These are phyloP conservation scores for Salicornia ramosissima DNA, from an alignment of 148 eudicot genomes.

Conservation along the genomic window DNA sequence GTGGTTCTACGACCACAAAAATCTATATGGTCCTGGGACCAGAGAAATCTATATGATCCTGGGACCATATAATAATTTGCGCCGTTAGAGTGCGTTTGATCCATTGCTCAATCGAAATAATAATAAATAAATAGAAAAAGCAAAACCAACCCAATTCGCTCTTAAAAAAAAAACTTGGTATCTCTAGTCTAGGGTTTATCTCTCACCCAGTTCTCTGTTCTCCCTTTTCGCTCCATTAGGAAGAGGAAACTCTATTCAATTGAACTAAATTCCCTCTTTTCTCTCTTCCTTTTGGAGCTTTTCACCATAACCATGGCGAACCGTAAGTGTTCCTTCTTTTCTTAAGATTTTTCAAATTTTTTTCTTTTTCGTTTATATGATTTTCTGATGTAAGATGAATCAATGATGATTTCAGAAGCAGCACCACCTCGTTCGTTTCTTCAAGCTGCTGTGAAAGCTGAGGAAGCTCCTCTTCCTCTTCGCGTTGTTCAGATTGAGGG, in stretches of 20 bases:
- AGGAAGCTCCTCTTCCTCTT: slow-evolving; percentile 69
- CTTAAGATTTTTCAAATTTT: background rate
- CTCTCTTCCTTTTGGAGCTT: slow-evolving; percentile 6
- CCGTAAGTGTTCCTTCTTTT: slow-evolving; percentile 20
- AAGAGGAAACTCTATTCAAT: background rate
- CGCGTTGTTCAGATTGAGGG: slow-evolving; percentile 96
- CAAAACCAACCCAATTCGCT: too few species aligned
- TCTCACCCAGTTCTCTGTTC: background rate
- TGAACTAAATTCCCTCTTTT: background rate
- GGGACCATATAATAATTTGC: too few species aligned
- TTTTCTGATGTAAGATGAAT: background rate
- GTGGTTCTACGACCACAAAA: too few species aligned
- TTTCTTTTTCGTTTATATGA: background rate
- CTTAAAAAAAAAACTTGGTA: too few species aligned
- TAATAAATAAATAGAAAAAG: too few species aligned
- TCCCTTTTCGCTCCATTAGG: background rate
- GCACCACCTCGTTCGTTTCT: slow-evolving; percentile 66
- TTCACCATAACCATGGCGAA: slow-evolving; percentile 36
- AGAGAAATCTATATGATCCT: too few species aligned
- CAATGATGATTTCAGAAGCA: slow-evolving; percentile 12
- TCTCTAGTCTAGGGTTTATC: slow-evolving; percentile 6
- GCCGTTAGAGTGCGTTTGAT: too few species aligned
- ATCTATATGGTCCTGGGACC: too few species aligned
- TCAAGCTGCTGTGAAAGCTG: slow-evolving; percentile 63
- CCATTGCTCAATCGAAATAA: too few species aligned